Evolutionary conservation across 2,329 filamentous ascomycete genomes (phyloP), one percentile per base, ranked within the genome.

Genomic region (Sarocladiaceae sp.): DNA sequence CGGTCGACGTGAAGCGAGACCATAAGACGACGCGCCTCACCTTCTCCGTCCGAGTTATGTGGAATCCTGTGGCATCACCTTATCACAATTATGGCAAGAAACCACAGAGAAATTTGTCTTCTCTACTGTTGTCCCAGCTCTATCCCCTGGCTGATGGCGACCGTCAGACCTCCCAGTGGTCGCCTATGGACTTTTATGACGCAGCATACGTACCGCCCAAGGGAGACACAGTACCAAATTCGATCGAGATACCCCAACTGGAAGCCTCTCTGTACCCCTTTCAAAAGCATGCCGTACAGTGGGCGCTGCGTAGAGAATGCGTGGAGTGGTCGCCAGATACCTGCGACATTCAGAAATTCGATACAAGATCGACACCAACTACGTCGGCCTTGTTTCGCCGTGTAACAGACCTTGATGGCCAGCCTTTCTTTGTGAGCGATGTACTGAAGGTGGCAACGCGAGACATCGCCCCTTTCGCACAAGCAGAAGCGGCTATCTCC

Each of bases 301-400:
- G 85, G 85, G 66, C 89, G 47, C 60, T 90, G 35, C 63, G 64
- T 33, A 73, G 82, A 35, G 86, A 91, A 63, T 79, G 80, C 4
- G 72, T 79, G 3, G 57, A 65, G 18, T 81, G 73, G 70, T 56
- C 37, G 10, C 4, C 3, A 12, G 9, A 4, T 29, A 9, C 13
- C 11, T 18, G 12, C 5, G 15, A 9, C 4, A 29, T 41, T 13
- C 13, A 9, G 11, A 13, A 15, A 6, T 10, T 41, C 3, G 15
- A 21, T 9, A 16, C 37, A 10, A 41, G 13, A 29, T 24, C 37
- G 18, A n/a, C 37, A 9, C 37, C 37, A 3, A 41, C 37, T 7
- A 41, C 37, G 7, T 41, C 37, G 4, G 4, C 37, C 6, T 15
- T 41, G 23, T 41, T 41, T 13, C 56, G 63, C 31, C 49, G 54